A percentile compares a stretch with the other conserved stretches of the same genome.
Conservation (phyloP, 139 green algal genomes). For the Micractinium conductrix region DNA sequence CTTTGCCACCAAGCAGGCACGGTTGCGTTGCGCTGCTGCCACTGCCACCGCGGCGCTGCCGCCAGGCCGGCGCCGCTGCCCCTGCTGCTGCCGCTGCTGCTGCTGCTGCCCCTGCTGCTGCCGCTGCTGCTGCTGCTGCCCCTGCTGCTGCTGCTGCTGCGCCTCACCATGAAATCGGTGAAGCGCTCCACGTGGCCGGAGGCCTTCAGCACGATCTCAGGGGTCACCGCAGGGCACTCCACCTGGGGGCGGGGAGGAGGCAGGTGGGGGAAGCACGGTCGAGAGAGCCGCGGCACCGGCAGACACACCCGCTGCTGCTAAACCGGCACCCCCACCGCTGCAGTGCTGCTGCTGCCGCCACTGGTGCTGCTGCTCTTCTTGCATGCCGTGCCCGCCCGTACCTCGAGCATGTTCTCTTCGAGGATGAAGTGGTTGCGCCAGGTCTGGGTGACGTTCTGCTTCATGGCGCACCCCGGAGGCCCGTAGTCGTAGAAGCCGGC, state of each 20-base stretch:
- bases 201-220: conserved; percentile 92
- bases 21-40: too few species aligned
- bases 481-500: conserved; percentile 99
- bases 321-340: background rate
- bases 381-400: conserved; percentile 27
- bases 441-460: conserved; percentile 91
- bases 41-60: too few species aligned
- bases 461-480: conserved; percentile 96
- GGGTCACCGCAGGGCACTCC: conserved; percentile 98
- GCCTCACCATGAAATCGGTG: conserved; percentile 28
- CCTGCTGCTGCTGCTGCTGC: too few species aligned
- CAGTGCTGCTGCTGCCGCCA: too few species aligned
- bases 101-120: too few species aligned
- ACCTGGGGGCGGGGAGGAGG: conserved; percentile 56
- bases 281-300: background rate
- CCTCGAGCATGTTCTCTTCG: conserved; percentile 98
- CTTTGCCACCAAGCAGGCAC: too few species aligned
- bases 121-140: too few species aligned
- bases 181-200: conserved; percentile 95
- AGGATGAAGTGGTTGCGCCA: conserved; percentile 98
- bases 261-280: background rate
- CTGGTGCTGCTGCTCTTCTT: background rate
- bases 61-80: too few species aligned
- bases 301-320: background rate
- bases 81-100: too few species aligned